Evolutionary conservation across 208 protist species (phyloP).

Genomic region (Endotrypanum monterogeii): DNA sequence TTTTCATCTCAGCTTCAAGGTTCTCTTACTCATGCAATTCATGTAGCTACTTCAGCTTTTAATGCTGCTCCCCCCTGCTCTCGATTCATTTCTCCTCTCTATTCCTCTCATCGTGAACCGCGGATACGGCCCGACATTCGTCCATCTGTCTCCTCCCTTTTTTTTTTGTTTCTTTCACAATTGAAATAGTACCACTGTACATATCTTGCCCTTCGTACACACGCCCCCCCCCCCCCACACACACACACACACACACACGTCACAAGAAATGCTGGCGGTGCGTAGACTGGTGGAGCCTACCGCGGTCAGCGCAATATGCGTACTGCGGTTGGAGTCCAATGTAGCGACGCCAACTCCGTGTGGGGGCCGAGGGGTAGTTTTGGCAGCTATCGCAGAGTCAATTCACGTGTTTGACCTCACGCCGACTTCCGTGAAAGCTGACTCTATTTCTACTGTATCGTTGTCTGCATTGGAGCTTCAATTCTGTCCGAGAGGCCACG

Average conservation of each 20-base stretch:
- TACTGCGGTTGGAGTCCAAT: slow-evolving; percentile 22
- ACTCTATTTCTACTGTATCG: background rate
- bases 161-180: background rate
- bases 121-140: background rate
- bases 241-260: background rate
- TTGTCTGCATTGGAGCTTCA: background rate
- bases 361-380: slow-evolving; percentile 14
- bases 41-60: background rate
- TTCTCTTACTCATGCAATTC: background rate
- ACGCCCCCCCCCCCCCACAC: background rate
- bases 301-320: slow-evolving; percentile 28
- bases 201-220: background rate
- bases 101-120: background rate
- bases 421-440: background rate
- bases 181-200: background rate
- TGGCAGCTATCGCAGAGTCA: slow-evolving; percentile 31
- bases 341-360: slow-evolving; percentile 2
- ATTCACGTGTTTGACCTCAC: slow-evolving; percentile 39
- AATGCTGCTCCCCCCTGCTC: background rate
- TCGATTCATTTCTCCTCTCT: background rate
- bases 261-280: slow-evolving; percentile 27
- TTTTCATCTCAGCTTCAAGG: background rate
- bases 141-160: background rate
- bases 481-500: slow-evolving; percentile 31
- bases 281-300: slow-evolving; percentile 23